Evolutionary conservation across 129 eudicot genomes (phyloP).

Genomic region (Flaveria bidentis): DNA sequence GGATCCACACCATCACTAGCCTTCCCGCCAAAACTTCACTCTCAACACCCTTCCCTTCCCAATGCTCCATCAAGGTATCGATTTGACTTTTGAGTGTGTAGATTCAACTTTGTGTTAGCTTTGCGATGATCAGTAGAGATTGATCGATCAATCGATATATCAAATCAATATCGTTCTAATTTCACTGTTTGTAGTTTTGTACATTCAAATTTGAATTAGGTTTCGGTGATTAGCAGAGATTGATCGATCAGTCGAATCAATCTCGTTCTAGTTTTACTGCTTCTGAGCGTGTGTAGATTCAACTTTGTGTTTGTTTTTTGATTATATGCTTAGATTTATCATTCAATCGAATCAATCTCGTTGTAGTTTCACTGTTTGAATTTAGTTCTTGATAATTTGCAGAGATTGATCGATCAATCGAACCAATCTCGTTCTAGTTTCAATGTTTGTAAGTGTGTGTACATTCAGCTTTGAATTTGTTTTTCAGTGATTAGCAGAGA

Average conservation of each 20-base stretch:
- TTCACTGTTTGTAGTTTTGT: too few relatives aligned
- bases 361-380: background rate
- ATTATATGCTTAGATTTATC: background rate
- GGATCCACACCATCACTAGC: slow-evolving; percentile 67
- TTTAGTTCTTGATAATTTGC: slow-evolving; percentile 30
- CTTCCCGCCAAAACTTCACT: slow-evolving; percentile 64
- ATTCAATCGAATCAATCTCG: background rate
- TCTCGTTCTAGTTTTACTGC: background rate
- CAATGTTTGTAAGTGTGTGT: background rate
- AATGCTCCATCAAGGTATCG: slow-evolving; percentile 71
- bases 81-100: background rate
- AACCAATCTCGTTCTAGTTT: background rate
- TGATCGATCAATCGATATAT: too few relatives aligned
- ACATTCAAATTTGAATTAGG: background rate
- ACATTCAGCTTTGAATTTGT: background rate
- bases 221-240: too few relatives aligned
- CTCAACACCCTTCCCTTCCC: slow-evolving; percentile 60
- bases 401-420: slow-evolving; percentile 37
- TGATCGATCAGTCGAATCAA: background rate
- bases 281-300: background rate
- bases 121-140: background rate
- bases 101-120: background rate
- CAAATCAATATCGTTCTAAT: too few relatives aligned
- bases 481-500: slow-evolving; percentile 47
- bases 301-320: slow-evolving; percentile 11